Percentiles rank a stretch among this genome's conserved stretches.
Conservation (phyloP, 768 basidiomycete genomes). For the Kondoa malvinella region DNA sequence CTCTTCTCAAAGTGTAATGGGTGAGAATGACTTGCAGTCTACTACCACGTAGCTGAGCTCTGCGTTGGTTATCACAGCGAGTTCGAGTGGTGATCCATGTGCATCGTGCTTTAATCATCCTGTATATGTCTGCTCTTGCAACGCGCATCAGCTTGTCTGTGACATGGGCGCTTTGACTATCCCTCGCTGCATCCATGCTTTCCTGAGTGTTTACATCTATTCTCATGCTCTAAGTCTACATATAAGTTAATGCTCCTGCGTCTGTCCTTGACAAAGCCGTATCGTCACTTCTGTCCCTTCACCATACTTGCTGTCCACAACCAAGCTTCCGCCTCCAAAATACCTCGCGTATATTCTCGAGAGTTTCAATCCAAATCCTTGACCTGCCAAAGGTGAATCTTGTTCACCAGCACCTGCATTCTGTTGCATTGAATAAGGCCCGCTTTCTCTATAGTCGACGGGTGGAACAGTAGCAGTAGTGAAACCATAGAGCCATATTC, state of each 20-base stretch:
- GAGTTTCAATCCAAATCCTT: background rate
- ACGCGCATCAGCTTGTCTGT: too few species aligned
- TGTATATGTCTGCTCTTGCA: too few species aligned
- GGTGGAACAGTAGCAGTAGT: background rate
- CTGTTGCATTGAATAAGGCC: background rate
- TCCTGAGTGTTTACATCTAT: too few species aligned
- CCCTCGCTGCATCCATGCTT: too few species aligned
- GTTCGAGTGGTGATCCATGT: constrained; percentile 27
- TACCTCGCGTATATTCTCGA: background rate
- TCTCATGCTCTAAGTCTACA: too few species aligned
- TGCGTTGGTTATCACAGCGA: constrained; percentile 18
- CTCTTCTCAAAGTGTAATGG: constrained; percentile 92
- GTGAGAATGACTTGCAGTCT: constrained; percentile 47
- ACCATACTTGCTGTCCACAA: background rate
- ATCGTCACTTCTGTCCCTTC: background rate
- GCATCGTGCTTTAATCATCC: background rate
- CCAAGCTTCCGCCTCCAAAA: background rate
- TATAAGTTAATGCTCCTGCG: background rate
- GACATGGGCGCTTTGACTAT: too few species aligned
- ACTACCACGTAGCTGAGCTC: background rate
- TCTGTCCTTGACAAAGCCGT: background rate
- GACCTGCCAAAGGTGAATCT: background rate
- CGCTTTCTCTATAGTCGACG: background rate
- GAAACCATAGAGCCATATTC: background rate
- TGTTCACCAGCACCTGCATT: background rate